Conservation (phyloP, 2,329 filamentous ascomycete genomes). For the Colletotrichum paranaense region DNA sequence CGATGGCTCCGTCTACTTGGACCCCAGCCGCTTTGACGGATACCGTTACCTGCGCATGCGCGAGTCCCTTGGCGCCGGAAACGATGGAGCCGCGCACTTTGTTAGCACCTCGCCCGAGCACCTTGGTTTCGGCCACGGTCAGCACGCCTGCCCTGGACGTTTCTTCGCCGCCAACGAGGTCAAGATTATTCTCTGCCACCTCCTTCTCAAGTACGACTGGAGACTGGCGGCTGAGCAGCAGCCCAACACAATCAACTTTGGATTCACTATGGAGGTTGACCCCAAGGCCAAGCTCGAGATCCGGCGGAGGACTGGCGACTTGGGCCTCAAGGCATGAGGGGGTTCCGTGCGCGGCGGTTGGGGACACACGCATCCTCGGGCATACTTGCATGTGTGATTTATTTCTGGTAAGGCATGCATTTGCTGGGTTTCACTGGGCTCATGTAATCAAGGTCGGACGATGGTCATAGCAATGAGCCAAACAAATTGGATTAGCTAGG, state of each 20-base stretch:
- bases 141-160: slow-evolving; percentile 50
- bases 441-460: slow-evolving; percentile 11
- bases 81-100: slow-evolving; percentile 41
- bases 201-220: slow-evolving; percentile 47
- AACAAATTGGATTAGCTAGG: slow-evolving; percentile 25
- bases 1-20: slow-evolving; percentile 17
- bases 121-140: slow-evolving; percentile 49
- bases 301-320: slow-evolving; percentile 22
- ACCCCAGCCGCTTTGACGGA: slow-evolving; percentile 25
- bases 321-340: slow-evolving; percentile 22
- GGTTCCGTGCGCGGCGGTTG: background rate
- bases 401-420: background rate
- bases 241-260: slow-evolving; percentile 12
- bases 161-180: slow-evolving; percentile 52
- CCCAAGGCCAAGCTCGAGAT: slow-evolving; percentile 31
- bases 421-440: background rate
- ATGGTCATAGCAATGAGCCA: slow-evolving; percentile 28
- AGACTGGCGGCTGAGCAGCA: slow-evolving; percentile 15
- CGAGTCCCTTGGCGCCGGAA: slow-evolving; percentile 25
- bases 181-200: slow-evolving; percentile 46
- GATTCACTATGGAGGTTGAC: slow-evolving; percentile 29
- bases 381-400: background rate
- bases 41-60: slow-evolving; percentile 32
- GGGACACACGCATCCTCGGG: background rate
- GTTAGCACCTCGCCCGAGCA: slow-evolving; percentile 43